Evolutionary conservation across 352 stramenopile genomes (phyloP), one percentile per base, ranked within the genome.

Genomic region (Pelagophyceae sp.): DNA sequence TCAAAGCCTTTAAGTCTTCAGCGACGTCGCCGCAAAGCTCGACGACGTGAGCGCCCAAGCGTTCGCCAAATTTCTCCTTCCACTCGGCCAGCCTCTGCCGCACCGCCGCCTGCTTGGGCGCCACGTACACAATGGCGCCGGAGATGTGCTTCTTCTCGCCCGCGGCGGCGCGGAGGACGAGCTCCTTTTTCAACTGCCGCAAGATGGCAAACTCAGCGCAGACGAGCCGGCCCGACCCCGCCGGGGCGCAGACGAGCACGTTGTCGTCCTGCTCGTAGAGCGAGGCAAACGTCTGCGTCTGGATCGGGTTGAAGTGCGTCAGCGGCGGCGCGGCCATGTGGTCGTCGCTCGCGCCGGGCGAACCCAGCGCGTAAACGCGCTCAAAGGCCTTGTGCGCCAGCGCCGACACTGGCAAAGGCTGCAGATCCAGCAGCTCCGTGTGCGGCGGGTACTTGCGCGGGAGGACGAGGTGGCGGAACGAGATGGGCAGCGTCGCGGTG

Each of bases 381-480:
- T 85, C 81, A 1, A 90, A 82, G 60, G 84, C 82, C 0, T 91
- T 76, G 74, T 88, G 83, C 45, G 86, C 83, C 29, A 94, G 85
- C 17, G 93, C 94, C 69, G 90, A 91, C 38, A 98, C 91, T 31
- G 91, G 88, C 38, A 99, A 83, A 20, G 97, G 96, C 81, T 98
- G 95, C 45, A 99, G 83, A 84, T 99, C 97, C 38, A 99, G 83
- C 27, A 99, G 81, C 81, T 99, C 96, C 0, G 96, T 99, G 37
- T 94, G 93, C 15, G 96, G 95, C 19, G 92, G 84, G 83, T 98
- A 99, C 82, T 99, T 99, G 40, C 97, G 89, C n/a, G 97, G 97
- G 38, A 99, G 82, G 76, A 99, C 97, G 64, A 99, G 93, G 78
- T 98, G 96, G 79, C 97, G 93, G 83, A 99, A 99, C 31, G 95